Percentiles rank a stretch among this genome's conserved stretches.
These are phyloP conservation scores for Lactarius akahatsu DNA, from an alignment of 768 basidiomycete species.

Conservation along the genomic window DNA sequence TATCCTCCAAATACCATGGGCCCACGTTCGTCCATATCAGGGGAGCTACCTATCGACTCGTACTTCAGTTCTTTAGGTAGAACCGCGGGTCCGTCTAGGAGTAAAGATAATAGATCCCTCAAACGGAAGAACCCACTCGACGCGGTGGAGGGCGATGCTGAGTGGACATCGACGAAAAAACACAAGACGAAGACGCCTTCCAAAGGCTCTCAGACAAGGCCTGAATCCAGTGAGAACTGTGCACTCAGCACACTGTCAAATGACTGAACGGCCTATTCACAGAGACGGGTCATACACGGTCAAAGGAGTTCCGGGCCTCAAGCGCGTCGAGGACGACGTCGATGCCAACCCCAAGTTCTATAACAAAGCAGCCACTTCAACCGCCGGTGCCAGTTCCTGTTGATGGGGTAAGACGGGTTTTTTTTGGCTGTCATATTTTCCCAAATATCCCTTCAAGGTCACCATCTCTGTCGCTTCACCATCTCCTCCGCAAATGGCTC, in stretches of 20 bases:
- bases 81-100: background rate
- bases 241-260: background rate
- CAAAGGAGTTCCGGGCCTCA: background rate
- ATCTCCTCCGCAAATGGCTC: background rate
- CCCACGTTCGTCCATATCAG: slow-evolving; percentile 22
- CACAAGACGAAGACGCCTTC: background rate
- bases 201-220: background rate
- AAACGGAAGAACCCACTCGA: slow-evolving; percentile 13
- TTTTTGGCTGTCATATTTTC: background rate
- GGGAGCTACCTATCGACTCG: slow-evolving; percentile 22
- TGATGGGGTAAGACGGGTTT: slow-evolving; percentile 2
- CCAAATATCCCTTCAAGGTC: slow-evolving; percentile 4
- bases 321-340: slow-evolving; percentile 7
- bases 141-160: background rate
- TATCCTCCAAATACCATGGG: slow-evolving; percentile 3
- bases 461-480: background rate
- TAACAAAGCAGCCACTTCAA: background rate
- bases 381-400: background rate
- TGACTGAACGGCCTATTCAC: background rate
- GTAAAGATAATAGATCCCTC: slow-evolving; percentile 15
- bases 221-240: background rate
- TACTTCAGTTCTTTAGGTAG: slow-evolving; percentile 10
- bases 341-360: slow-evolving; percentile 13
- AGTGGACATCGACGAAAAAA: slow-evolving; percentile 10
- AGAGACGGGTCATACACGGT: background rate